Conservation (phyloP, 257 asterid species). For the Solanum sejunctum region DNA sequence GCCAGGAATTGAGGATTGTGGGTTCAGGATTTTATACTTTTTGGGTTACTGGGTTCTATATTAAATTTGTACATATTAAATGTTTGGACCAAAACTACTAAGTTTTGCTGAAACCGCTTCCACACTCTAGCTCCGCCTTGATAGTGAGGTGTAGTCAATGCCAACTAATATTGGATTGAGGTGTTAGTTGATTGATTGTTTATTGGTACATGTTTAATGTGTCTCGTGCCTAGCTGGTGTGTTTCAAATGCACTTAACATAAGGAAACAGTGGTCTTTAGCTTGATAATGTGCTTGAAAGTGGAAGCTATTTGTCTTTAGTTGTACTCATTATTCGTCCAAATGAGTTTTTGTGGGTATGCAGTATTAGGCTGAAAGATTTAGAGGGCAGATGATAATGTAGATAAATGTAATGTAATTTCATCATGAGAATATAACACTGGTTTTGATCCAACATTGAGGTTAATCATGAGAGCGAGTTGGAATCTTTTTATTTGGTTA, state of each 20-base stretch:
- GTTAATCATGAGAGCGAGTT: not conserved
- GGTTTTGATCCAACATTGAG: not conserved
- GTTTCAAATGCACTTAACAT: not conserved
- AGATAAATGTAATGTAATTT: not conserved
- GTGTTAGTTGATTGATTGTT: not conserved
- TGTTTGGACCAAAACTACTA: not conserved
- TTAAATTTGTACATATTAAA: not conserved
- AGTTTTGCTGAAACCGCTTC: not conserved
- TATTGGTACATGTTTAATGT: not conserved
- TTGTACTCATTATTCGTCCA: not conserved
- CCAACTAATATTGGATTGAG: not conserved
- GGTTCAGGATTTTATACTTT: not conserved
- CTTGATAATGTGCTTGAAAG: not conserved
- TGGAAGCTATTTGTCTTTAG: not conserved
- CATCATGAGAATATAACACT: not conserved
- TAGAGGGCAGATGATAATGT: not conserved
- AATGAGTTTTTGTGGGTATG: not conserved
- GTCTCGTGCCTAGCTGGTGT: not conserved
- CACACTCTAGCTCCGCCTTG: not conserved
- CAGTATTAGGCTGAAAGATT: not conserved
- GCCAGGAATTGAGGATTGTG: not conserved
- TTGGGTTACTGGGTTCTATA: not conserved
- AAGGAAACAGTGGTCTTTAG: not conserved
- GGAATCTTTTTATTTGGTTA: not conserved
- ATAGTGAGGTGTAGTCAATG: not conserved